Conservation (phyloP, 2,329 filamentous ascomycete species). For the Fusarium napiforme region DNA sequence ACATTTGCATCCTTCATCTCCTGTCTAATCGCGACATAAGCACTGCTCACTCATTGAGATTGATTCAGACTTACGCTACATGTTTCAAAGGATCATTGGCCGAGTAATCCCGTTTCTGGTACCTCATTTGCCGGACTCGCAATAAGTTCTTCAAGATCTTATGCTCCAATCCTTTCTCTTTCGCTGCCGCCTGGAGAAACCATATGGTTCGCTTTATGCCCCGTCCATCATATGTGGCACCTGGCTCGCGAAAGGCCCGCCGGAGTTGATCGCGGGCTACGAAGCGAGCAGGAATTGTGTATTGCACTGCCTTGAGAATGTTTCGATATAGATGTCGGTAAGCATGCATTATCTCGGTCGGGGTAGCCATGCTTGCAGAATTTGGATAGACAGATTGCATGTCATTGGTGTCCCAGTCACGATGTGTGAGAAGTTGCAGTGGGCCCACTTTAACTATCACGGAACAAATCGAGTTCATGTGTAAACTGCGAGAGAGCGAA, state of each 20-base stretch:
- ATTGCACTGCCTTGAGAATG: constrained; percentile 76
- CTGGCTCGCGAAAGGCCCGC: constrained; percentile 64
- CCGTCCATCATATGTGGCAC: constrained; percentile 58
- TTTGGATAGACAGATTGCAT: background rate
- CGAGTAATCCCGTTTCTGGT: constrained; percentile 12
- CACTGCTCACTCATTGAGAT: background rate
- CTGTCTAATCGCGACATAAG: constrained; percentile 26
- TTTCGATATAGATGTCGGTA: constrained; percentile 77
- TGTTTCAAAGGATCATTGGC: constrained; percentile 29
- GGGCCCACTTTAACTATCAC: constrained; percentile 23
- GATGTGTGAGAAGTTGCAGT: background rate
- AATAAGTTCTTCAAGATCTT: constrained; percentile 76
- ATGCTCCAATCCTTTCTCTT: constrained; percentile 75
- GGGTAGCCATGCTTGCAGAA: constrained; percentile 35
- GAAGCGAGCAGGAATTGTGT: constrained; percentile 74
- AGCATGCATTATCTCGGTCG: constrained; percentile 65
- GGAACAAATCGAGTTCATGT: background rate
- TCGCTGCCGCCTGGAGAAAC: constrained; percentile 74
- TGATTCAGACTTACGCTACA: constrained; percentile 40
- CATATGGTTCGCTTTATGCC: constrained; percentile 73
- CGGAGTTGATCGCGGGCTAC: constrained; percentile 69
- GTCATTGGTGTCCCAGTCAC: background rate
- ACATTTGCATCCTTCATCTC: constrained; percentile 34
- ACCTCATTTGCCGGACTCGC: constrained; percentile 42
- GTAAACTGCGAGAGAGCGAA: background rate